Conservation (phyloP, 2,329 filamentous ascomycete species). For the Lecanosticta acicola region DNA sequence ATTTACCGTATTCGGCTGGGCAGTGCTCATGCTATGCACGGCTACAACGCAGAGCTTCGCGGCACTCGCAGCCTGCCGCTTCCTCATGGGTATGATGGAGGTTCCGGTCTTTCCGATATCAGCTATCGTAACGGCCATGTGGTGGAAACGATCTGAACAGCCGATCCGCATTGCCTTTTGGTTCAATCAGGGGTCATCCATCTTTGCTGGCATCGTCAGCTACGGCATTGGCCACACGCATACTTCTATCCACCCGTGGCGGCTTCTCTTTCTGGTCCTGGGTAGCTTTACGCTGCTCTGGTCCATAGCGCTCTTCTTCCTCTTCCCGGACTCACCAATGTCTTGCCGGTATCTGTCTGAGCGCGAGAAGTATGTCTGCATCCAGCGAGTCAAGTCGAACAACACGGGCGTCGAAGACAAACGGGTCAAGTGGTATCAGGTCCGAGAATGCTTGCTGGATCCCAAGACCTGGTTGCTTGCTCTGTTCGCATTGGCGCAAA, state of each 20-base stretch:
- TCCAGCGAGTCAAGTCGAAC: slow-evolving; percentile 10
- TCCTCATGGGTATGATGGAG: slow-evolving; percentile 17
- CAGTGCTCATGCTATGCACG: slow-evolving; percentile 7
- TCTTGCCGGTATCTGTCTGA: slow-evolving; percentile 11
- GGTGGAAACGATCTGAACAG: slow-evolving; percentile 18
- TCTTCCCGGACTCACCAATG: slow-evolving; percentile 13
- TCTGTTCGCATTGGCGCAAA: slow-evolving; percentile 11
- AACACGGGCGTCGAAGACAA: slow-evolving; percentile 15
- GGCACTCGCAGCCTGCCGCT: slow-evolving; percentile 38
- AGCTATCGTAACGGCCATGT: slow-evolving; percentile 38
- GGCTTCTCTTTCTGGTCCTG: slow-evolving; percentile 46
- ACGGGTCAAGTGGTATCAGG: slow-evolving; percentile 44
- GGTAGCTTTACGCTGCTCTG: slow-evolving; percentile 26
- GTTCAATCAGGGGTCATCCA: slow-evolving; percentile 42
- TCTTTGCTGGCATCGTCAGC: slow-evolving; percentile 25
- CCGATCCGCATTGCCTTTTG: slow-evolving; percentile 32
- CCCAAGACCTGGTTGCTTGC: slow-evolving; percentile 49
- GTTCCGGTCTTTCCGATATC: slow-evolving; percentile 39
- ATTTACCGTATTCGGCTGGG: slow-evolving; percentile 6
- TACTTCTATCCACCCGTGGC: slow-evolving; percentile 11
- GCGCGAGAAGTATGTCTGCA: slow-evolving; percentile 9
- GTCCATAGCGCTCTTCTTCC: slow-evolving; percentile 8
- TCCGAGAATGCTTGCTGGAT: slow-evolving; percentile 51
- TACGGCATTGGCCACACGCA: slow-evolving; percentile 29
- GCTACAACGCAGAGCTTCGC: slow-evolving; percentile 16